A percentile compares a stretch with the other conserved stretches of the same genome.
These are phyloP conservation scores for Hypoxylon subgilvum DNA, from an alignment of 495 filamentous ascomycete species.

Conservation along the genomic window DNA sequence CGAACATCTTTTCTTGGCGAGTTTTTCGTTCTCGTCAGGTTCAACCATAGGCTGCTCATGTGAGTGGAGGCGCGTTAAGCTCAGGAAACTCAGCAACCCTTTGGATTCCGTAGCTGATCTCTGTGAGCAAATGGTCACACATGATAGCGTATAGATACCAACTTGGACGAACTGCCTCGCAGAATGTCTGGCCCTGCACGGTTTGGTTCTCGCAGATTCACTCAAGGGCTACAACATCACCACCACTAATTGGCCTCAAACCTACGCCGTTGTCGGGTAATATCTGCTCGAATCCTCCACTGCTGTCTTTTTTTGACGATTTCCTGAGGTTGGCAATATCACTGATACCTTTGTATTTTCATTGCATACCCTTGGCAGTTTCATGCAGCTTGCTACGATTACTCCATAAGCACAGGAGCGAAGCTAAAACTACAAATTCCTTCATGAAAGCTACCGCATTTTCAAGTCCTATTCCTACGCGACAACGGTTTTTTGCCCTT, in stretches of 20 bases:
- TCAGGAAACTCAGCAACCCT: background rate
- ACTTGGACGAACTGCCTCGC: background rate
- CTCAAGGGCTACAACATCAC: background rate
- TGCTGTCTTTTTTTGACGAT: background rate
- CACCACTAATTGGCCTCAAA: background rate
- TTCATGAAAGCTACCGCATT: background rate
- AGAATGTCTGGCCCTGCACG: background rate
- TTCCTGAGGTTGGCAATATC: background rate
- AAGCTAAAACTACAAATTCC: background rate
- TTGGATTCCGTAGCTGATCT: background rate
- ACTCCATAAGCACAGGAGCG: background rate
- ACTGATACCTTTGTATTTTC: background rate
- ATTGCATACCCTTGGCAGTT: background rate
- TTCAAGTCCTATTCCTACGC: background rate
- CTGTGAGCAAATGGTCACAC: background rate
- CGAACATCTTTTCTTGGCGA: slow-evolving; percentile 8
- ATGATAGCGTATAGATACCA: background rate
- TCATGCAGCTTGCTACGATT: too few relatives aligned
- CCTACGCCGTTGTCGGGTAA: background rate
- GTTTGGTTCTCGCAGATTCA: background rate
- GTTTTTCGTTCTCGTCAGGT: slow-evolving; percentile 8
- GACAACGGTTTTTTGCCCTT: background rate
- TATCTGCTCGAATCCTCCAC: background rate
- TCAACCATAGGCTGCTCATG: background rate
- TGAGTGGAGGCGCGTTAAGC: background rate